Percentiles rank a stretch among this genome's conserved stretches.
Evolutionary conservation across 148 eudicot genomes (phyloP).

Genomic region (Spergularia marina): DNA sequence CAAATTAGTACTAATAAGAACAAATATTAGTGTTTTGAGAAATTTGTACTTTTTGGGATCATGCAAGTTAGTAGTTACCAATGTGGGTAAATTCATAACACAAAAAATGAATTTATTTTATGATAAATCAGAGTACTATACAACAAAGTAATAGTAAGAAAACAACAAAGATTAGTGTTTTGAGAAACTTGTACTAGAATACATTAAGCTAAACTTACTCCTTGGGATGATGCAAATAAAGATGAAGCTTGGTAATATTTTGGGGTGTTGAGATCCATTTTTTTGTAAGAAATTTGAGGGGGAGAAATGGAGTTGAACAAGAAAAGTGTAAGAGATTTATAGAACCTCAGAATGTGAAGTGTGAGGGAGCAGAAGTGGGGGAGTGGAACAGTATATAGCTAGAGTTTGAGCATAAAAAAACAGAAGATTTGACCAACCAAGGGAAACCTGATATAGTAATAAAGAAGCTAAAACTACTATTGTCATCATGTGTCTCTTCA

Average conservation of each 20-base stretch:
- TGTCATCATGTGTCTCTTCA: neutral
- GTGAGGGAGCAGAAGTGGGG: slow-evolving; percentile 17
- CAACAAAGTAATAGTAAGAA: neutral
- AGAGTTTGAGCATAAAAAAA: neutral
- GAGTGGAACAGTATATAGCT: slow-evolving; percentile 11
- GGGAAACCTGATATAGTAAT: neutral
- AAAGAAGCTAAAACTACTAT: too few relatives aligned
- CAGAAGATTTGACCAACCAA: slow-evolving; percentile 14
- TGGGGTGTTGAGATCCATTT: slow-evolving; percentile 33
- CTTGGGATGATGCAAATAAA: slow-evolving; percentile 25
- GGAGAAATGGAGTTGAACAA: neutral
- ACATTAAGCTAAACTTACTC: slow-evolving; percentile 14
- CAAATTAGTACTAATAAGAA: neutral
- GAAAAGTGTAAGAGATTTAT: neutral
- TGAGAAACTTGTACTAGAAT: neutral
- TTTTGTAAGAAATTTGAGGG: neutral
- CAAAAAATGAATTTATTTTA: neutral
- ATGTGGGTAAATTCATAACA: neutral
- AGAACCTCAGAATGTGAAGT: slow-evolving; percentile 2
- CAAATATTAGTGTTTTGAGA: slow-evolving; percentile 20
- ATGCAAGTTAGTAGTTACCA: too few relatives aligned
- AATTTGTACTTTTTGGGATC: too few relatives aligned
- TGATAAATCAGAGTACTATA: neutral
- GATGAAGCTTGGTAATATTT: slow-evolving; percentile 28
- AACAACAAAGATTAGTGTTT: neutral